Evolutionary conservation across 352 stramenopile species (phyloP), one percentile per base, ranked within the genome.

Genomic region (Phytophthora pinifolia): DNA sequence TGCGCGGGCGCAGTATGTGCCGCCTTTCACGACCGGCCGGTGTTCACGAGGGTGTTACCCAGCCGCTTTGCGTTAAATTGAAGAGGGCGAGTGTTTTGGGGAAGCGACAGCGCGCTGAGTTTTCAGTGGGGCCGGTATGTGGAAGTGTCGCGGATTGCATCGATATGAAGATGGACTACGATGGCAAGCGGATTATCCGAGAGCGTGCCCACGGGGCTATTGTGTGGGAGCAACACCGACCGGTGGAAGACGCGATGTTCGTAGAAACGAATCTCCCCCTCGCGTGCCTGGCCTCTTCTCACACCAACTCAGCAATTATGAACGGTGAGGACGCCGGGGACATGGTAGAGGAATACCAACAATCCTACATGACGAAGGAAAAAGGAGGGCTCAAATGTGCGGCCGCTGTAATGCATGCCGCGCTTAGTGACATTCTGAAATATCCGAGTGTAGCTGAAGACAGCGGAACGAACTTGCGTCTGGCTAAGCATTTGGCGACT

Each of bases 351-450:
- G 39, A 45, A 12, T 58, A 58, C 30, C 50, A 50, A 20, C 38
- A 50, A 4, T 29, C 45, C 3, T 58, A 49, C n/a, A 58, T 58
- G 49, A 51, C 39, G 1, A 58, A 50, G n/a, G 50, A 58, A 44
- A 22, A 32, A 15, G 50, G 20, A 14, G 50, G 47, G 9, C 15
- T 58, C 0, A 49, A 58, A 46, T 30, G 18, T 32, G 22, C 39
- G n/a, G 39, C 32, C 0, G 6, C 30, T 2, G 38, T 46, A 2
- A 34, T 58, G 30, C 8, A 51, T 15, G 37, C 39, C 1, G 50
- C 39, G 15, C 12, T 50, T 0, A 33, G 35, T 27, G 37, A 58
- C 12, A 9, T 6, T 4, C 5, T 37, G 9, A 58, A 50, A 25
- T 50, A 33, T 14, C 38, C 50, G 3, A 58, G 50, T 33, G 6